Evolutionary conservation across 768 basidiomycete species (phyloP).

Genomic region (Lepiota venenata): DNA sequence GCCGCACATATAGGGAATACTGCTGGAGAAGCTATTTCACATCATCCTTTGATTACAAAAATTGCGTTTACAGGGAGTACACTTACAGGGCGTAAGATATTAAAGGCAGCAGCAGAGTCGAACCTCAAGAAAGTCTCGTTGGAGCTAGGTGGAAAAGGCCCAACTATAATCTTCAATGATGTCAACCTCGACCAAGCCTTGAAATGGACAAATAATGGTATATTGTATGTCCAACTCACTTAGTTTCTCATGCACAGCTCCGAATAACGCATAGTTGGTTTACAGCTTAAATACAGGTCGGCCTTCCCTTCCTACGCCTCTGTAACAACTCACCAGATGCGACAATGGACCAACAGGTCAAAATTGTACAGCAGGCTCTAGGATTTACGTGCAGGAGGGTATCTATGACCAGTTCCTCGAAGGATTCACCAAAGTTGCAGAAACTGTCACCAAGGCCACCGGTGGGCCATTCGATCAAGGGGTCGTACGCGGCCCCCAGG

Average conservation of each 20-base stretch:
- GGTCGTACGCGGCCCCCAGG: conserved; percentile 67
- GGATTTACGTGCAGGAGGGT: conserved; percentile 75
- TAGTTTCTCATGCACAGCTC: too few relatives aligned
- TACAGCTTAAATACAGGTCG: conserved; percentile 26
- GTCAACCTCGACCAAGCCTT: conserved; percentile 63
- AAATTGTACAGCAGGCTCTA: conserved; percentile 75
- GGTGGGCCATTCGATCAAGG: conserved; percentile 61
- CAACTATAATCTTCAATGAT: conserved; percentile 62
- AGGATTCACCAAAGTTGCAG: conserved; percentile 47
- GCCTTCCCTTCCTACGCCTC: not conserved
- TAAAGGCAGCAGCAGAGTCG: conserved; percentile 66
- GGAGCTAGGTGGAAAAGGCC: conserved; percentile 70
- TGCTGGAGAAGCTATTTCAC: conserved; percentile 66
- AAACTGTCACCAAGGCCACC: conserved; percentile 43
- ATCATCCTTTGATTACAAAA: conserved; percentile 65
- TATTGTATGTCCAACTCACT: conserved; percentile 45
- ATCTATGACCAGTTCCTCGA: conserved; percentile 79
- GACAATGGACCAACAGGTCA: conserved; percentile 39
- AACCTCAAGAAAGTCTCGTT: conserved; percentile 77
- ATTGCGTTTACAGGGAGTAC: conserved; percentile 81
- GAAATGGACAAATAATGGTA: conserved; percentile 61
- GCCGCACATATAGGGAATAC: conserved; percentile 28
- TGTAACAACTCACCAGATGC: too few relatives aligned
- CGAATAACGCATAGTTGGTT: too few relatives aligned
- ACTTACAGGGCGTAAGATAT: conserved; percentile 63